Evolutionary conservation across 768 basidiomycete genomes (phyloP), one percentile per base, ranked within the genome.

Genomic region (Sarcodon aspratus): DNA sequence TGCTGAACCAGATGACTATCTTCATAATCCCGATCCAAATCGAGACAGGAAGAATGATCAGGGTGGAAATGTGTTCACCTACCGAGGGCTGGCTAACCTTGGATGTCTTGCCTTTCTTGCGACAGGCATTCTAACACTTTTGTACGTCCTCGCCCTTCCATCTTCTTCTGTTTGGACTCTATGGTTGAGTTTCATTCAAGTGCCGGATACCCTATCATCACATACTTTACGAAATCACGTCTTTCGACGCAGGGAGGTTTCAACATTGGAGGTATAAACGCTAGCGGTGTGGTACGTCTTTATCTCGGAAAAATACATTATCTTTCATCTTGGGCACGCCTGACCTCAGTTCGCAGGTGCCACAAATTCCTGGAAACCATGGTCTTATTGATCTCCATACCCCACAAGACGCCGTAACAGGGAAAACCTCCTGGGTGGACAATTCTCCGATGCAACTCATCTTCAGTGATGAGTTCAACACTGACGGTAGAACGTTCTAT

Each of bases 401-500:
- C 0, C 80, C 79, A 0, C 76, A 92, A 1, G 52, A 69, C 48
- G 70, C 74, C 0, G 83, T 68, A 9, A 71, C 78, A 66, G 67
- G 66, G 50, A 70, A 76, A 56, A 27, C 71, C 0, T 79, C 81
- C 5, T 71, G 78, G 56, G 67, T 69, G 34, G 82, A 88, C 54
- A 80, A 84, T 4, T 78, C 74, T 49, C 46, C 73, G 56, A 57
- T 83, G 66, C 79, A 82, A 51, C 71, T 95, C 10, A 78, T 91
- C 4, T 94, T 89, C 60, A 87, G 85, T 45, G 92, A 95, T 62
- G 93, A 95, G 63, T 95, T 95, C 66, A 80, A 95, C 48, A 67
- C 66, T 7, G 79, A 83, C 1, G 82, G 85, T 10, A 78, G 93
- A 36, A 75, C 84, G 0, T 94, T 94, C 62, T 90, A 85, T 62